Evolutionary conservation across 129 eudicot species (phyloP).

Genomic region (Flaveria brownii): DNA sequence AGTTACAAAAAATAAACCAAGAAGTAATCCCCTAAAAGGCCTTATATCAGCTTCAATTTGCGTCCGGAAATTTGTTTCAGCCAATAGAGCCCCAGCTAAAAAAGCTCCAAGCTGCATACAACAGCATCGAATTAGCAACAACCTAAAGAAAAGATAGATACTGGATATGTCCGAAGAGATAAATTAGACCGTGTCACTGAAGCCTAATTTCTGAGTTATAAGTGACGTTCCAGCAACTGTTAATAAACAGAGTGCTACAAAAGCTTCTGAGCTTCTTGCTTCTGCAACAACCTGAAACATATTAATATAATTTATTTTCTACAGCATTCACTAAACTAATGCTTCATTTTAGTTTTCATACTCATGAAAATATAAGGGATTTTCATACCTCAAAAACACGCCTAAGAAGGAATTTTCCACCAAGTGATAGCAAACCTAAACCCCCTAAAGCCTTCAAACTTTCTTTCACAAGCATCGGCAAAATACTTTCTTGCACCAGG

Average conservation of each 20-base stretch:
- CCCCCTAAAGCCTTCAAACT: slow-evolving; percentile 92
- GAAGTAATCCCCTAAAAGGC: slow-evolving; percentile 96
- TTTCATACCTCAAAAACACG: slow-evolving; percentile 85
- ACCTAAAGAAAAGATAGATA: neutral
- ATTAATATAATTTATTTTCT: slow-evolving; percentile 26
- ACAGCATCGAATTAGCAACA: slow-evolving; percentile 18
- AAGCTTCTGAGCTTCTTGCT: slow-evolving; percentile 98
- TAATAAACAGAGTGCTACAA: slow-evolving; percentile 94
- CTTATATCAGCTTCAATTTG: slow-evolving; percentile 99
- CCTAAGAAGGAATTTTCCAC: slow-evolving; percentile 82
- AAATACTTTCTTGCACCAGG: slow-evolving; percentile 72
- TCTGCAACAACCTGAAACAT: slow-evolving; percentile 89
- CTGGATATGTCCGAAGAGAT: neutral
- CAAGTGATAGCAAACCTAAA: slow-evolving; percentile 86
- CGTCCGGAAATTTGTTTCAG: slow-evolving; percentile 94
- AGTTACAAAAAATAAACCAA: slow-evolving; percentile 93
- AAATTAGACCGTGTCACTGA: slow-evolving; percentile 88
- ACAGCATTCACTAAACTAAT: slow-evolving; percentile 12
- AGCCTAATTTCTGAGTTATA: slow-evolving; percentile 90
- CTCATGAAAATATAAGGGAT: neutral
- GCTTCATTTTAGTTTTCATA: neutral
- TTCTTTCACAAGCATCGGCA: slow-evolving; percentile 88
- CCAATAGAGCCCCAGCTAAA: slow-evolving; percentile 91
- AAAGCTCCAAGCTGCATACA: slow-evolving; percentile 93
- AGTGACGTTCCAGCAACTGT: slow-evolving; percentile 99